A percentile compares a stretch with the other conserved stretches of the same genome.
Conservation (phyloP, 768 basidiomycete genomes). For the Auriscalpium microsporum region DNA sequence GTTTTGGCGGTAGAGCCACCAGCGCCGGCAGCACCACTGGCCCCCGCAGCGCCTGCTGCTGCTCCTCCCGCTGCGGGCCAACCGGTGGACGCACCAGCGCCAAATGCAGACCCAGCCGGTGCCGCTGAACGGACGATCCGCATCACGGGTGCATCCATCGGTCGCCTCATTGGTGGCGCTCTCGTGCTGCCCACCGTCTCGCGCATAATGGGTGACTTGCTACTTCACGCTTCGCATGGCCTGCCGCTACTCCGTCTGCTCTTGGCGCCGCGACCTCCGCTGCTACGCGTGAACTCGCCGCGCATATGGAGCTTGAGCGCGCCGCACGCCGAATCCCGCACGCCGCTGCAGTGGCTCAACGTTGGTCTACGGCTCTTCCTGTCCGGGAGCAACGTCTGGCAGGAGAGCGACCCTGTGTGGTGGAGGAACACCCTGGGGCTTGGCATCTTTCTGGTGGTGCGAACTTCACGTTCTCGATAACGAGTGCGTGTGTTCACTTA, state of each 20-base stretch:
- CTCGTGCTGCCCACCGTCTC: conserved; percentile 61
- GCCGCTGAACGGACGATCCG: conserved; percentile 54
- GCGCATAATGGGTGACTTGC: conserved; percentile 51
- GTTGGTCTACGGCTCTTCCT: conserved; percentile 30
- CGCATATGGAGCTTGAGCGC: no score
- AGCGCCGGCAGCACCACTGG: no score
- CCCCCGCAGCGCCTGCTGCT: no score
- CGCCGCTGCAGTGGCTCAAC: no score
- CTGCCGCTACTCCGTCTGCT: conserved; percentile 28
- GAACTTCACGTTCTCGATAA: conserved; percentile 13
- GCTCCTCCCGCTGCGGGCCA: no score
- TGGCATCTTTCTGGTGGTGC: conserved; percentile 57
- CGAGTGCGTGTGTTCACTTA: not conserved
- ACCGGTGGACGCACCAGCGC: conserved; percentile 3
- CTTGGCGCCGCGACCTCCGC: conserved; percentile 11
- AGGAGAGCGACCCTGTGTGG: conserved; percentile 69
- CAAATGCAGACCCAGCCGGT: conserved; percentile 27
- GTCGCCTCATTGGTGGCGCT: conserved; percentile 62
- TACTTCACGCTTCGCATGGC: conserved; percentile 45
- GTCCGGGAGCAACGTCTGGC: conserved; percentile 52
- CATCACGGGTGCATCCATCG: conserved; percentile 50
- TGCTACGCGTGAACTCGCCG: not conserved
- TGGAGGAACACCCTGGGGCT: conserved; percentile 66
- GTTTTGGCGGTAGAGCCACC: not conserved
- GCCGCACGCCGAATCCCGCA: no score